Percentiles rank a stretch among this genome's conserved stretches.
phyloP scores from a whole-genome alignment of 352 stramenopile genomes.

The Proteromonas lacertae region DNA sequence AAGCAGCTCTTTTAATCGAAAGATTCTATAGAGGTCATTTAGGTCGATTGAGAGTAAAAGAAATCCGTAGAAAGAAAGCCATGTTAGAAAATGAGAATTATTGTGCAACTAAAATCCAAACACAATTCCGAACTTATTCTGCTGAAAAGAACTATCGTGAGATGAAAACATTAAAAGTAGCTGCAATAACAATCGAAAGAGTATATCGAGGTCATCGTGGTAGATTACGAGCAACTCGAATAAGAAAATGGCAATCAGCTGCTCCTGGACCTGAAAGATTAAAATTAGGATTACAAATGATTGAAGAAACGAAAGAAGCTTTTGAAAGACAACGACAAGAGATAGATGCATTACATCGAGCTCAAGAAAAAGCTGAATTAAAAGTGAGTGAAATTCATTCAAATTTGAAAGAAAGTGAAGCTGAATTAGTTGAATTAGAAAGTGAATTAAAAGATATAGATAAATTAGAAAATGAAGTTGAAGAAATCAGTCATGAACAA shows the following conservation, averaged over 20 bases:
- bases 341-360: constrained; percentile 48
- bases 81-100: constrained; percentile 16
- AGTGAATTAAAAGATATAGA: constrained; percentile 55
- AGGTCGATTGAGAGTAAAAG: constrained; percentile 14
- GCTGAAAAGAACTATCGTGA: constrained; percentile 19
- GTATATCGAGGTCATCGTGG: constrained; percentile 40
- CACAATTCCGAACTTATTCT: constrained; percentile 41
- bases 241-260: constrained; percentile 32
- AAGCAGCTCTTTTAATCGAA: constrained; percentile 20
- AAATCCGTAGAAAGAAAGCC: constrained; percentile 14
- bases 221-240: constrained; percentile 16
- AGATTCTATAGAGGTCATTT: constrained; percentile 26
- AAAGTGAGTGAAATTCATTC: constrained; percentile 47
- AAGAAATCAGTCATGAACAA: constrained; percentile 49
- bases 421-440: constrained; percentile 46
- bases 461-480: constrained; percentile 43
- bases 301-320: constrained; percentile 56
- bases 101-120: constrained; percentile 33
- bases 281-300: constrained; percentile 40
- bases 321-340: constrained; percentile 57
- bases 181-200: constrained; percentile 45
- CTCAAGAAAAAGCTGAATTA: constrained; percentile 39
- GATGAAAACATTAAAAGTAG: constrained; percentile 7
- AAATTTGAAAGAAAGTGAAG: constrained; percentile 46
- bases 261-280: constrained; percentile 42